Evolutionary conservation across 352 stramenopile genomes (phyloP).

Genomic region (Aphanomyces stellatus): DNA sequence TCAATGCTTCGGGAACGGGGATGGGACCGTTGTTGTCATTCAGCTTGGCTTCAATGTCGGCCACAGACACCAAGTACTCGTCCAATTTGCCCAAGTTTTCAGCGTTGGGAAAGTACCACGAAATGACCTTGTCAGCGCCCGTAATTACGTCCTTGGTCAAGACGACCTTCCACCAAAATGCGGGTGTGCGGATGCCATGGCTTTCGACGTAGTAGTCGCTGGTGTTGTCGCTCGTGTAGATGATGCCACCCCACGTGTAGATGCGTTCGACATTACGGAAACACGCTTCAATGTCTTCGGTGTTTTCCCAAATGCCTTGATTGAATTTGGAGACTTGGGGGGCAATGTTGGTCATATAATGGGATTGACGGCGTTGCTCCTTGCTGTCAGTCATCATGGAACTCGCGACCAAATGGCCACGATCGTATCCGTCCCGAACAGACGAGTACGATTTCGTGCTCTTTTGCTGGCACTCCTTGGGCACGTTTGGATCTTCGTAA

Average conservation of each 20-base stretch:
- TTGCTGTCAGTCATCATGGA: neutral
- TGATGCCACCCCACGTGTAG: conserved; percentile 5
- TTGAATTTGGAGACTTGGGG: conserved; percentile 11
- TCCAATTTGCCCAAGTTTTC: conserved; percentile 8
- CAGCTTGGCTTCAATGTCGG: conserved; percentile 1
- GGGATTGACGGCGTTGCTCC: neutral
- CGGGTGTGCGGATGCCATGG: neutral
- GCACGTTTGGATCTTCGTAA: neutral
- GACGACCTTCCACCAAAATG: conserved; percentile 17
- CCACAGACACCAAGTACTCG: conserved; percentile 12
- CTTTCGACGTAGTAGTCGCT: neutral
- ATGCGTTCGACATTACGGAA: conserved; percentile 7
- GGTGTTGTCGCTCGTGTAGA: neutral
- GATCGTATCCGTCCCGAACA: conserved; percentile 1
- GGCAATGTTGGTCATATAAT: conserved; percentile 18
- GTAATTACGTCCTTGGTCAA: conserved; percentile 8
- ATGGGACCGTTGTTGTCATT: conserved; percentile 5
- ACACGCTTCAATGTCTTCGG: conserved; percentile 9
- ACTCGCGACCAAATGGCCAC: conserved; percentile 8
- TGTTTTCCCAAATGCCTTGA: conserved; percentile 12
- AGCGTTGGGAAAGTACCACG: conserved; percentile 14
- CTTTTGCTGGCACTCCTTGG: conserved; percentile 4
- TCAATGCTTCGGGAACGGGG: neutral
- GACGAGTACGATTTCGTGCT: neutral
- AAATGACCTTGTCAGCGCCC: conserved; percentile 15